A percentile compares a stretch with the other conserved stretches of the same genome.
Evolutionary conservation across 1,284 basidiomycete genomes (phyloP).

Genomic region (Veloporphyrellus conicus): DNA sequence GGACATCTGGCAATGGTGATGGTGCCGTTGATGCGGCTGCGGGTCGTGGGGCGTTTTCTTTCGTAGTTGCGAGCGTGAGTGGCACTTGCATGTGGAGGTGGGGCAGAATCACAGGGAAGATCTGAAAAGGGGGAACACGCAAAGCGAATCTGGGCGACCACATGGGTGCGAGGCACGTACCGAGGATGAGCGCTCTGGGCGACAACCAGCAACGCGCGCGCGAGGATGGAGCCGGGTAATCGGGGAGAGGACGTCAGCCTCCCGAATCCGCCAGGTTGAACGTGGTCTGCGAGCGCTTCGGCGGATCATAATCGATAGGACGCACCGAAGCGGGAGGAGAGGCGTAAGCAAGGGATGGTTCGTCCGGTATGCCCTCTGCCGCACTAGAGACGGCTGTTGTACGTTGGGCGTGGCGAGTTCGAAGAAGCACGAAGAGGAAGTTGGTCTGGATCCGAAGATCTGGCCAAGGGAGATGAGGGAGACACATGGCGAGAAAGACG

Average conservation of each 20-base stretch:
- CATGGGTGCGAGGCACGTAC: slow-evolving; percentile 25
- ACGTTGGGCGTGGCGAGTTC: slow-evolving; percentile 11
- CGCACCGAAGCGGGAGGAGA: slow-evolving; percentile 7
- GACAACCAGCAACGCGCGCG: slow-evolving; percentile 4
- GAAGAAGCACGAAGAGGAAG: slow-evolving; percentile 9
- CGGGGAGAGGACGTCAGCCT: slow-evolving; percentile 16
- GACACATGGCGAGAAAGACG: slow-evolving; percentile 9
- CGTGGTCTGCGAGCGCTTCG: slow-evolving; percentile 16
- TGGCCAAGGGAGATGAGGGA: slow-evolving; percentile 8
- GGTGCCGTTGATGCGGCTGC: slow-evolving; percentile 3
- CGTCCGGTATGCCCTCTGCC: slow-evolving; percentile 23
- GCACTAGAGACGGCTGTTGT: slow-evolving; percentile 9
- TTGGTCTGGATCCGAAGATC: slow-evolving; percentile 16
- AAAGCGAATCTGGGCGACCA: slow-evolving; percentile 31
- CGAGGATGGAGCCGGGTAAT: slow-evolving; percentile 4
- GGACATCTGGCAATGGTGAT: slow-evolving; percentile 6
- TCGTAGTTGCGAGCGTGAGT: slow-evolving; percentile 1
- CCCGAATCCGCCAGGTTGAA: slow-evolving; percentile 14
- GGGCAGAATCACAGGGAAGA: slow-evolving; percentile 25
- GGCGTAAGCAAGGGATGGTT: background rate
- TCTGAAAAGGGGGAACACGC: slow-evolving; percentile 11
- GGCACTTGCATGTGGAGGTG: slow-evolving; percentile 14
- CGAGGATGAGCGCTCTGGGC: slow-evolving; percentile 13
- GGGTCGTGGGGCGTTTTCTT: background rate
- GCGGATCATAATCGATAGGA: slow-evolving; percentile 19